A percentile compares a stretch with the other conserved stretches of the same genome.
These are phyloP conservation scores for Colletotrichum camelliae DNA, from an alignment of 2,329 filamentous ascomycete genomes.

Conservation along the genomic window DNA sequence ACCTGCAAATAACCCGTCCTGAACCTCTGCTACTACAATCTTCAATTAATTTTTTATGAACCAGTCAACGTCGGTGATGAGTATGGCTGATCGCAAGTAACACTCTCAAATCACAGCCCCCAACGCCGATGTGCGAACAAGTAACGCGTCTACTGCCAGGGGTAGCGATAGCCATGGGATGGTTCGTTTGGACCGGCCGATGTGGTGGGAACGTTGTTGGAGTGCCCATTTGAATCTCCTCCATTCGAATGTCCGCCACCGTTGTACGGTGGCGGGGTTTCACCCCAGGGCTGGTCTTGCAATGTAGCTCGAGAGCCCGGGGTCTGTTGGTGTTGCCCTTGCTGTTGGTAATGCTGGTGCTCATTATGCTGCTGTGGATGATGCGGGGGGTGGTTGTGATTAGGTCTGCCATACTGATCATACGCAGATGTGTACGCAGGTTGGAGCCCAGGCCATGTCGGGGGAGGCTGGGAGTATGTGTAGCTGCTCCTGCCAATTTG, in stretches of 20 bases:
- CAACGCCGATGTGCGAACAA: background rate
- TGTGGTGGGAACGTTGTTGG: background rate
- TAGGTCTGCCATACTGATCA: background rate
- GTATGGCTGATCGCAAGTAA: background rate
- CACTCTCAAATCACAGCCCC: background rate
- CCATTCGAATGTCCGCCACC: background rate
- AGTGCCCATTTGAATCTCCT: background rate
- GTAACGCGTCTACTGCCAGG: constrained; percentile 22
- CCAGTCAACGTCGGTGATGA: background rate
- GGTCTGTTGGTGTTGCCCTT: background rate
- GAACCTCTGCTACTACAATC: background rate
- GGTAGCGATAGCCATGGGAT: constrained; percentile 16
- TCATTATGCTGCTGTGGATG: background rate
- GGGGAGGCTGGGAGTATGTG: constrained; percentile 13
- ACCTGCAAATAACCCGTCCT: background rate
- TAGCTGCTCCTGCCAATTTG: background rate
- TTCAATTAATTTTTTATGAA: background rate
- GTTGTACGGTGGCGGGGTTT: constrained; percentile 2
- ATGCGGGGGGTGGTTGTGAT: background rate
- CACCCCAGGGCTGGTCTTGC: background rate
- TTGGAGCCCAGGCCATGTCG: constrained; percentile 14
- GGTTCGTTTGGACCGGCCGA: constrained; percentile 9
- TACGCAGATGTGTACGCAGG: constrained; percentile 17
- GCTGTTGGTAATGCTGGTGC: background rate
- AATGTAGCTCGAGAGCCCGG: background rate